phyloP scores from a whole-genome alignment of 306 rosid species.

The Medicago arabica region DNA sequence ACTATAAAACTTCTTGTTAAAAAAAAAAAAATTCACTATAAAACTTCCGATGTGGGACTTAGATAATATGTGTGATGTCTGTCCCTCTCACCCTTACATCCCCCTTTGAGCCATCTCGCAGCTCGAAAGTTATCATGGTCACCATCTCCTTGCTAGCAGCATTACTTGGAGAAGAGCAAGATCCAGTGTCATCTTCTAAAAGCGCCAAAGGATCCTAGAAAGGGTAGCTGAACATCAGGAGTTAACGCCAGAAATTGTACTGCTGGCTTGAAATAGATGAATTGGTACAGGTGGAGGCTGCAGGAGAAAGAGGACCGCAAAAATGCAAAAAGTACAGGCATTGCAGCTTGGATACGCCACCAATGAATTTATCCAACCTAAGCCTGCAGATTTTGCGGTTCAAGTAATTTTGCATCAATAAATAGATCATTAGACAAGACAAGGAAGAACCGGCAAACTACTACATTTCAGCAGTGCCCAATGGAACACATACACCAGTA shows the following conservation, averaged over 20 bases:
- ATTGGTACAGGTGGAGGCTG: constrained; percentile 60
- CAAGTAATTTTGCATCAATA: constrained; percentile 71
- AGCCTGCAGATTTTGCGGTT: too few species aligned
- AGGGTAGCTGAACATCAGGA: constrained; percentile 51
- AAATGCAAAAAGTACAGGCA: constrained; percentile 71
- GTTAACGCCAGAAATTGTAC: constrained; percentile 50
- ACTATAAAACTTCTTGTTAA: background rate
- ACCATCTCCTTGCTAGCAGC: constrained; percentile 62
- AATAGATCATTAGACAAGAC: constrained; percentile 27
- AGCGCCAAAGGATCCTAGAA: background rate
- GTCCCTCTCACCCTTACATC: constrained; percentile 23
- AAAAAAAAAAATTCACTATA: background rate
- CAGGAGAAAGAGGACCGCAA: constrained; percentile 55
- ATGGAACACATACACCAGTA: too few species aligned
- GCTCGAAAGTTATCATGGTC: constrained; percentile 74
- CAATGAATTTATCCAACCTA: too few species aligned
- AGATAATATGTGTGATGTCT: background rate
- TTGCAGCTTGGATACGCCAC: constrained; percentile 94
- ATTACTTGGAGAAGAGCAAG: constrained; percentile 60
- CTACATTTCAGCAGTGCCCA: background rate
- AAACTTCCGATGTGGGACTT: background rate
- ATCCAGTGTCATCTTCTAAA: too few species aligned
- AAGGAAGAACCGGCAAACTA: background rate
- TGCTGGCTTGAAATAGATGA: constrained; percentile 58
- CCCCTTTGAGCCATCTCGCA: constrained; percentile 87